Evolutionary conservation across 2,329 filamentous ascomycete genomes (phyloP), one percentile per base, ranked within the genome.

Genomic region (Fusarium avenaceum): DNA sequence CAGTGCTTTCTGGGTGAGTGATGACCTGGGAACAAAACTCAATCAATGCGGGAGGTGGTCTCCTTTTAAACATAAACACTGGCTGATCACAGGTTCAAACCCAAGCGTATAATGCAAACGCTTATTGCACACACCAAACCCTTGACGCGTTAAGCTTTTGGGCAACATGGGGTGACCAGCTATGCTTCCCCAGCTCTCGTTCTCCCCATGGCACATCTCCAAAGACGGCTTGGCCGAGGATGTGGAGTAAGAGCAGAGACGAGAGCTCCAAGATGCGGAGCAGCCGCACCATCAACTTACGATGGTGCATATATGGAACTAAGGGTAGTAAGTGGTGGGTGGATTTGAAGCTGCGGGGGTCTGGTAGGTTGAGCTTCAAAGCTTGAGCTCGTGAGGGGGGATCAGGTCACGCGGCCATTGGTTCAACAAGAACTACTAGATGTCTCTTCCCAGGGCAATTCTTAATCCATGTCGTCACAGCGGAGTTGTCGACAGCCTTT

Each of bases 271-370:
- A 43, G 53, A 43, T 67, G 64, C 64, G 64, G 64, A 67, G 64
- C 53, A 68, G 40, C 52, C 64, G 64, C 64, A 51, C 64, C 58
- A 50, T 60, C 32, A 63, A 43, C 60, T 49, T 50, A 44, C 17
- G 20, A 64, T 45, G 32, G 33, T 46, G 20, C 39, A 39, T 3
- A 30, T 22, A 30, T 22, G 17, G 30, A 43, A n/a, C n/a, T 42
- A 52, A 45, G 32, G 24, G 24, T 24, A 24, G 7, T 24, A 24
- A 24, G 26, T 44, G 28, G 54, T 22, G 40, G 24, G 22, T 10
- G 28, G 28, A 30, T 30, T 11, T 14, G 20, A 40, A 30, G 22
- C 44, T 40, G 50, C n/a, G 33, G 33, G 35, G 42, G 42, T 39
- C 24, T 48, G 55, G 40, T 42, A 43, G 39, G 38, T 53, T 44